Conservation (phyloP, 2,329 filamentous ascomycete species). For the Phoma sp. region DNA sequence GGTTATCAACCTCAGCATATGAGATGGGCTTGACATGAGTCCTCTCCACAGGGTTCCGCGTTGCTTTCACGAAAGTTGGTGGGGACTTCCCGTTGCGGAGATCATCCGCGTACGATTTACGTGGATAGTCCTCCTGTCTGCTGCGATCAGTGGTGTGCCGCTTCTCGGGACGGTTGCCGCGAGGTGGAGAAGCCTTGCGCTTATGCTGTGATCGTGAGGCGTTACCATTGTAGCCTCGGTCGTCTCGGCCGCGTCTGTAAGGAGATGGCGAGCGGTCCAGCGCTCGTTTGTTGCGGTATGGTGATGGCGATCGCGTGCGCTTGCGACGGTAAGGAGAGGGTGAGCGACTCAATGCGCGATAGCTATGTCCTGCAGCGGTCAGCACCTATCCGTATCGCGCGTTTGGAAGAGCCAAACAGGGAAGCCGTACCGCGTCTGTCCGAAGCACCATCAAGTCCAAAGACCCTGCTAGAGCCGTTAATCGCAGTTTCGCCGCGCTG, state of each 20-base stretch:
- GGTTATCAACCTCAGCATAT: slow-evolving; percentile 48
- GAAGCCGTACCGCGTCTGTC: slow-evolving; percentile 26
- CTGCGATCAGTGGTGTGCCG: slow-evolving; percentile 53
- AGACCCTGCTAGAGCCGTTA: slow-evolving; percentile 44
- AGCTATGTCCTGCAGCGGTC: slow-evolving; percentile 17
- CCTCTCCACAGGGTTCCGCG: slow-evolving; percentile 17
- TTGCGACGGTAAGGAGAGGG: slow-evolving; percentile 40
- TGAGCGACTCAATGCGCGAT: slow-evolving; percentile 38
- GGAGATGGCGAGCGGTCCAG: slow-evolving; percentile 37
- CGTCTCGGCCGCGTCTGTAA: slow-evolving; percentile 30
- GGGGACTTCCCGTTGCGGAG: slow-evolving; percentile 9
- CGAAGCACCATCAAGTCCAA: slow-evolving; percentile 36
- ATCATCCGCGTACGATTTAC: slow-evolving; percentile 64
- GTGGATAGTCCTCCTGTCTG: slow-evolving; percentile 63
- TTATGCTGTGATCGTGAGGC: slow-evolving; percentile 34
- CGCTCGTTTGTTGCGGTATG: slow-evolving; percentile 33
- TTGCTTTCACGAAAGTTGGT: slow-evolving; percentile 18
- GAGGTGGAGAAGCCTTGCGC: slow-evolving; percentile 51
- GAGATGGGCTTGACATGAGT: slow-evolving; percentile 34
- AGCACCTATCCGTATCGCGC: neutral
- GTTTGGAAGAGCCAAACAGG: neutral
- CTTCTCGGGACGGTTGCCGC: slow-evolving; percentile 58
- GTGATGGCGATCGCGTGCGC: slow-evolving; percentile 34
- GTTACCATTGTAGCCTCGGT: slow-evolving; percentile 28
- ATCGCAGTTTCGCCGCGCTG: slow-evolving; percentile 38